Evolutionary conservation across 805 yeast species (phyloP), one percentile per base, ranked within the genome.

Genomic region (Alloascoidea africana): DNA sequence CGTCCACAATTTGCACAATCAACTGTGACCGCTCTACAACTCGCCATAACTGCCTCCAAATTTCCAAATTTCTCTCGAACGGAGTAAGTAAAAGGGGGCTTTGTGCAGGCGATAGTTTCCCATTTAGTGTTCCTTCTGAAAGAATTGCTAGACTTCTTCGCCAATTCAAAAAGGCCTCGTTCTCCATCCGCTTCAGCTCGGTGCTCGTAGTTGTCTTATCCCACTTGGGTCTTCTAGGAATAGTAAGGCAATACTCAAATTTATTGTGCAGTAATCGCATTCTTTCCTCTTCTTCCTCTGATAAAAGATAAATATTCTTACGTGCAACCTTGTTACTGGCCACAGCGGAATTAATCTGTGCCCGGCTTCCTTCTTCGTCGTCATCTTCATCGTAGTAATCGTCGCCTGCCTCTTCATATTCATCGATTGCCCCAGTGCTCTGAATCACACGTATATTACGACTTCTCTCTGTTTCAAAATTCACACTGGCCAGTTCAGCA

Each of bases 31-130:
- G 73, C 58, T 91, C 98, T 16, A 86, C 82, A 34, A 91, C 98
- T 60, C 98, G 73, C 98, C 98, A 91, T 46, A 91, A 64, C 60
- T 91, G 98, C 54, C 91, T 76, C 98, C 98, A 91, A 41, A 91
- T 96, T 65, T 89, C 96, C 45, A 91, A 65, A 55, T 91, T 91
- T 63, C 98, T 75, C 63, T 91, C 98, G 53, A 89, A 91, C 3
- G 98, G 98, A 0, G 98, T 91, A 54, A 91, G 67, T 41, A 87
- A 63, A 49, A 91, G 64, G 55, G 89, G 94, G n/a, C n/a, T 23
- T 8, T 23, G 8, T 8, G 30, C 30, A 8, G 30, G 30, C n/a
- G 30, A 23, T 23, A 8, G 8, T n/a, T 8, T 23, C 8, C 30
- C 30, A 14, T 56, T 62, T 5, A 14, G 16, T 45, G 85, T 74